Evolutionary conservation across 1,139 yeast species (phyloP), one percentile per base, ranked within the genome.

Genomic region (Debaryomyces sp.): DNA sequence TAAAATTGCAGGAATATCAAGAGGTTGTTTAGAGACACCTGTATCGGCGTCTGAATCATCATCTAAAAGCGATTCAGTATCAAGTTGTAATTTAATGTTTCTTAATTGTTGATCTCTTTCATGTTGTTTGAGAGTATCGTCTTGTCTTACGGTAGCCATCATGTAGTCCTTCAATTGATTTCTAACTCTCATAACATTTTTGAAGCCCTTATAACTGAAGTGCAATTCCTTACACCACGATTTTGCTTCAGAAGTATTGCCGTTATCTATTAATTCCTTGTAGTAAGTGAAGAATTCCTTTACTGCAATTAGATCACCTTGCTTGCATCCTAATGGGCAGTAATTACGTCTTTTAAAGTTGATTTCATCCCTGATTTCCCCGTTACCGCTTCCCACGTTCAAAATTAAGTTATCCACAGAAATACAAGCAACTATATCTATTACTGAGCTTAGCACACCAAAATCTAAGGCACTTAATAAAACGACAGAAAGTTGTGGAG

Each of bases 401-500:
- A 89, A 62, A 27, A 95, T 69, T 59, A 95, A 74, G 60, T 92
- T 94, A 56, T 94, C 98, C 4, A 94, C 97, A 5, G 97, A 90
- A 34, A 95, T 76, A 68, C 98, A 92, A 0, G 98, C 85, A 1
- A 89, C 95, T 45, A 95, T 89, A 63, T 94, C 98, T 35, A 94
- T 78, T 1, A 89, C 96, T 1, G 86, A 81, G 2, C 73, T 68
- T 18, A 90, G 67, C 23, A 85, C 84, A 0, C 81, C 82, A 42
- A 64, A 64, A 43, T 81, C 83, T 51, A 78, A 71, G 0, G 97
- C 96, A 34, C 80, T 78, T 43, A 92, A 74, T 47, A 92, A 75
- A 9, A 91, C 97, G 0, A 90, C 91, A n/a, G 97, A 89, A 37
- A 95, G 75, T 59, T 89, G 95, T 0, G 99, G 99, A 13, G 92